Base-by-base conservation (phyloP, 1,284 basidiomycete genomes). In the Ustilago trichophora region DNA sequence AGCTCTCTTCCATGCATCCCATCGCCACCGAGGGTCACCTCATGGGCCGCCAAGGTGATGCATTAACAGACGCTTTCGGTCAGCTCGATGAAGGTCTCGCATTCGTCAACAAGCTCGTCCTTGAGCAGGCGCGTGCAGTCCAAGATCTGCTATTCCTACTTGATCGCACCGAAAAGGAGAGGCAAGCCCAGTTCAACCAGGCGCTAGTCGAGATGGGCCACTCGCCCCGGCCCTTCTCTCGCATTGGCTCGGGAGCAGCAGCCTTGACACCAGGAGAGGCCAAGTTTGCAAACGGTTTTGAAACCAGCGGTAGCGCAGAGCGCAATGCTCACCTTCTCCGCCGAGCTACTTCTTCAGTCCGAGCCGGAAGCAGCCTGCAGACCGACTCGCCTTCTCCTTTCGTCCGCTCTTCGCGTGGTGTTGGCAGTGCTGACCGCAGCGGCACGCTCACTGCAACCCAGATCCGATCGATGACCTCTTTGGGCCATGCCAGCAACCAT, bases 51-150 rank as follows among this genome's bases (percentile, higher is more conserved):
- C 40, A 32, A 6, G 65, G 50, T 7, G 58, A 68, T 13, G 54
- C 47, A 4, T 53, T 62, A 13, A 68, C 65, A 7, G 54, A 56
- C 12, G 65, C 65, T 3, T 68, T 68, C 19, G 65, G 54, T 6
- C 65, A 62, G 50, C 65, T 68, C 9, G 65, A 68, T 26, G 58
- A 68, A 13, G 65, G 65, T 2, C 42, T 68, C 6, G 58, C 65
- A 0, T 68, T 68, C n/a, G 53, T 68, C 27, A 62, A 62, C 46
- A 68, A 68, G 46, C 43, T 68, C 33, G 58, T 62, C n/a, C 58
- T 62, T 3, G 65, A 68, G 31, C 65, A 68, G 16, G 65, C 65
- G 2, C 58, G 65, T 13, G 65, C 65, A 19, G 49, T 68, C 16
- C 65, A 68, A 26, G 65, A 68, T 38, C 16, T 68, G 21, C 58